These are phyloP conservation scores for Wickerhamiella domercqiae DNA, from an alignment of 805 yeast genomes.

Conservation along the genomic window DNA sequence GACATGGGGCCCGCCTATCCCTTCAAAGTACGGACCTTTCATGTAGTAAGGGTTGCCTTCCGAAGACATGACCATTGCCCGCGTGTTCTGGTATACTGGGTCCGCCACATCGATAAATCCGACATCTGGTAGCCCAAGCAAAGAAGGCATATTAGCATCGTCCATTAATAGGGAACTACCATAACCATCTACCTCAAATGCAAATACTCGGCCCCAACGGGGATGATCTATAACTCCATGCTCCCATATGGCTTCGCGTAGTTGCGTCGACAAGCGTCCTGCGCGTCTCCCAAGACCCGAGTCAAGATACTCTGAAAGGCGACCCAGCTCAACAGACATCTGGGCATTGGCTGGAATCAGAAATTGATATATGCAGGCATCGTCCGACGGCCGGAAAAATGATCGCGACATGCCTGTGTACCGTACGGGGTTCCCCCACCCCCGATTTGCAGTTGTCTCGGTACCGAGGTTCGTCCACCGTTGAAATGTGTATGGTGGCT, in stretches of 20 bases:
- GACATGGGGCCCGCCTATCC: constrained; percentile 85
- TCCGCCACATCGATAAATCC: constrained; percentile 43
- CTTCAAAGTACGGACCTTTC: constrained; percentile 46
- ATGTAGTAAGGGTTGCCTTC: constrained; percentile 68
- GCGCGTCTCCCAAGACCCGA: constrained; percentile 15
- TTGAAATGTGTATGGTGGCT: constrained; percentile 50
- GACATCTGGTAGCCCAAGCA: constrained; percentile 64
- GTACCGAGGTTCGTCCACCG: constrained; percentile 61
- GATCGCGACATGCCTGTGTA: constrained; percentile 62
- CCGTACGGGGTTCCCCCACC: constrained; percentile 70
- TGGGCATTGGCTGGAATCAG: constrained; percentile 81
- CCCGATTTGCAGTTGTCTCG: constrained; percentile 65
- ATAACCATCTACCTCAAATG: constrained; percentile 81
- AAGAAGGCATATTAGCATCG: constrained; percentile 84
- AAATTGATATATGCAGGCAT: constrained; percentile 63
- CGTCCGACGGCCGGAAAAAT: constrained; percentile 81
- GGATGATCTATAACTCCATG: constrained; percentile 58
- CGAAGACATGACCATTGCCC: constrained; percentile 55
- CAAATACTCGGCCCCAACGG: constrained; percentile 58
- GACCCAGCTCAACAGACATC: constrained; percentile 45
- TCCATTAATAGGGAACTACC: constrained; percentile 67
- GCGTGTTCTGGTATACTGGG: constrained; percentile 56
- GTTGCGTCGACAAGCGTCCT: constrained; percentile 25
- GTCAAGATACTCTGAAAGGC: constrained; percentile 20
- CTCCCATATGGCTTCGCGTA: constrained; percentile 41